A percentile compares a stretch with the other conserved stretches of the same genome.
These are phyloP conservation scores for Aspergillus bridgeri DNA, from an alignment of 495 filamentous ascomycete genomes.

Conservation along the genomic window DNA sequence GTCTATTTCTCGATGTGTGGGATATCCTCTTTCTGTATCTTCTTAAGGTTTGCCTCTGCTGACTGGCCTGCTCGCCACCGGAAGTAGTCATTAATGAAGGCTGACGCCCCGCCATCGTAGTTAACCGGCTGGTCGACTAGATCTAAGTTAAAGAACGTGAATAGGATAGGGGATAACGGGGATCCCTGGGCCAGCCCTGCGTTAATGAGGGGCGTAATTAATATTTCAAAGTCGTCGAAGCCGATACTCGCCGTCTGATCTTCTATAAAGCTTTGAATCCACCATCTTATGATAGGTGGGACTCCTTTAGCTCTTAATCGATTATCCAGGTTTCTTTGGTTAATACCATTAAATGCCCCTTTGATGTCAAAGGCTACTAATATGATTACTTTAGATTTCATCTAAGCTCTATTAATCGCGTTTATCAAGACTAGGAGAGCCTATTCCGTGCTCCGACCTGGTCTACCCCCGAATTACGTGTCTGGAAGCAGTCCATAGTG, in stretches of 20 bases:
- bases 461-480: constrained; percentile 24
- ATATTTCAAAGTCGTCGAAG: constrained; percentile 23
- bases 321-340: constrained; percentile 20
- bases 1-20: constrained; percentile 21
- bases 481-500: constrained; percentile 22
- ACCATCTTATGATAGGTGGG: constrained; percentile 14
- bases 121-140: constrained; percentile 23
- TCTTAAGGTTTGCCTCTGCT: constrained; percentile 19
- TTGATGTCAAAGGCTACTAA: constrained; percentile 28
- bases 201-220: constrained; percentile 12
- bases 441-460: constrained; percentile 21
- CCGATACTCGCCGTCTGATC: constrained; percentile 19
- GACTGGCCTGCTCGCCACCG: constrained; percentile 14
- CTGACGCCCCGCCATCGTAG: constrained; percentile 18
- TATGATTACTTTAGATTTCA: constrained; percentile 15
- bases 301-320: constrained; percentile 20
- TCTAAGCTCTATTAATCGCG: constrained; percentile 26
- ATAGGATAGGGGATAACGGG: constrained; percentile 26
- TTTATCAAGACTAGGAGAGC: constrained; percentile 23
- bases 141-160: constrained; percentile 26
- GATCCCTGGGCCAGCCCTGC: constrained; percentile 28
- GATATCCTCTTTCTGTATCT: constrained; percentile 19
- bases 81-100: constrained; percentile 28
- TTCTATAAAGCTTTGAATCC: constrained; percentile 26
- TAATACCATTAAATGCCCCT: constrained; percentile 30